Evolutionary conservation across 2,329 filamentous ascomycete genomes (phyloP).

Genomic region (Chalaropsis ovoidea): DNA sequence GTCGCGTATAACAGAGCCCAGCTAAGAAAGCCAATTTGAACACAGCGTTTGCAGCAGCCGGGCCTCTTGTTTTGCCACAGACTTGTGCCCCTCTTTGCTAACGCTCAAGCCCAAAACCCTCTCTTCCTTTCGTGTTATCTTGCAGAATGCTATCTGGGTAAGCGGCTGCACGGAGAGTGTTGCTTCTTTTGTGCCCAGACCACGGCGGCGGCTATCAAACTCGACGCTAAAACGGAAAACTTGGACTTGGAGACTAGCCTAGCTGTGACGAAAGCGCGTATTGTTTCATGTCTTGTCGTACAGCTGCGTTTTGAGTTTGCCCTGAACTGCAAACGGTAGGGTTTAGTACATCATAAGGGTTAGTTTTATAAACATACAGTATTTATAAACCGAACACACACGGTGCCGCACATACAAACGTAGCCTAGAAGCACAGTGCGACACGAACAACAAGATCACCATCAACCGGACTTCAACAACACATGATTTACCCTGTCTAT

Average conservation of each 20-base stretch:
- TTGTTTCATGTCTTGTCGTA: not conserved
- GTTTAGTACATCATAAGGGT: not conserved
- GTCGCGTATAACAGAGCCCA: not conserved
- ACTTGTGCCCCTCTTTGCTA: too few relatives aligned
- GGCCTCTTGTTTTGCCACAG: not conserved
- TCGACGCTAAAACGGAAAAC: not conserved
- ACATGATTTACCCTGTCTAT: too few relatives aligned
- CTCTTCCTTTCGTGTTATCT: not conserved
- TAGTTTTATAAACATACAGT: not conserved
- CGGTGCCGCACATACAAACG: not conserved
- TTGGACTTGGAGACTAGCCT: not conserved
- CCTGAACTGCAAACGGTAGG: not conserved
- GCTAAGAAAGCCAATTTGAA: constrained; percentile 9
- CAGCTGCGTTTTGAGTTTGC: too few relatives aligned
- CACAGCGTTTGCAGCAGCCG: not conserved
- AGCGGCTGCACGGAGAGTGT: not conserved
- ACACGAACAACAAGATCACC: not conserved
- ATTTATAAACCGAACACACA: not conserved
- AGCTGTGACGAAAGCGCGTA: not conserved
- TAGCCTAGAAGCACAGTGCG: not conserved
- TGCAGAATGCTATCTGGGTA: not conserved
- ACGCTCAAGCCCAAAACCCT: not conserved
- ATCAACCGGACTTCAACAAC: too few relatives aligned
- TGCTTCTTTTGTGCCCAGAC: not conserved
- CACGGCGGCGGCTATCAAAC: not conserved